Conservation (phyloP, 768 basidiomycete species). For the Boletus coccyginus region DNA sequence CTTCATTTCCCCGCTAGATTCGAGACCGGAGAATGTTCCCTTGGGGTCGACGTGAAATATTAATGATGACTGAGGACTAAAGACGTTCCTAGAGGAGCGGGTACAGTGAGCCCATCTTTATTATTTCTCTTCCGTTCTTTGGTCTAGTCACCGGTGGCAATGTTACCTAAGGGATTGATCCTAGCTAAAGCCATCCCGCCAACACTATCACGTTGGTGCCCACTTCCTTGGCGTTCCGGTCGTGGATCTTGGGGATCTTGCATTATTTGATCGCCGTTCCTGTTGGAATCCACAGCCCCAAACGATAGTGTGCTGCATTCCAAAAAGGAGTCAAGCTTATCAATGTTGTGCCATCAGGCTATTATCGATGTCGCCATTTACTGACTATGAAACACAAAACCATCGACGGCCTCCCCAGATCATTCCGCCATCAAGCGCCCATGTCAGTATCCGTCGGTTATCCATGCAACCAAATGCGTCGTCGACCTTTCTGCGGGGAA, state of each 20-base stretch:
- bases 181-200: neutral
- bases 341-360: neutral
- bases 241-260: neutral
- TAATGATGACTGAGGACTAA: neutral
- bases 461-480: neutral
- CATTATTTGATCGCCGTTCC: neutral
- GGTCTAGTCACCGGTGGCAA: neutral
- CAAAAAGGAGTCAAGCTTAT: neutral
- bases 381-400: neutral
- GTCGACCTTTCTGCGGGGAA: neutral
- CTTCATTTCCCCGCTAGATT: neutral
- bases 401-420: neutral
- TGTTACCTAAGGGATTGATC: neutral
- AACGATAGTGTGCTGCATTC: too few relatives aligned
- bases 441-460: neutral
- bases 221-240: neutral
- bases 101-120: neutral
- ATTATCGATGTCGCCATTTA: neutral
- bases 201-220: neutral
- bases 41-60: neutral
- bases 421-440: neutral
- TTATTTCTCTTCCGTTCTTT: neutral
- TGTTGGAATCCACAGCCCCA: neutral
- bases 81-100: neutral
- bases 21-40: neutral